Base-by-base conservation (phyloP, 345 rosid genomes). In the Psidium friedrichsthalianum region DNA sequence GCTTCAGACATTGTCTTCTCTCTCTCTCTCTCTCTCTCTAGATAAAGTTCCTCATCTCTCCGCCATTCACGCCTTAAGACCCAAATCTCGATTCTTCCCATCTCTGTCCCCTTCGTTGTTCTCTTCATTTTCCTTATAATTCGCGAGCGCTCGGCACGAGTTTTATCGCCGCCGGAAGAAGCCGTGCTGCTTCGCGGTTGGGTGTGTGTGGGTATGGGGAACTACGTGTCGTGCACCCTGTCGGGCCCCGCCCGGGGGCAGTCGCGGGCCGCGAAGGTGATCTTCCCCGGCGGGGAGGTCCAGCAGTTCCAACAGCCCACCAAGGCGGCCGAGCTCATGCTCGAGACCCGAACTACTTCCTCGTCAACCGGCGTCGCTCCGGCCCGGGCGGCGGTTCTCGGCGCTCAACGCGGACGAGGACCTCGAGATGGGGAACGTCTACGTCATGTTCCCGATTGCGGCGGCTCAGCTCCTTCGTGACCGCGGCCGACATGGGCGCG, bases 281-380 rank as follows among this genome's bases (percentile, higher is more conserved):
- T 97, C 53, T 90, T 95, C 51, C 98, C 99, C 0, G 86, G 90
- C 84, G 97, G 99, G 18, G 95, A 92, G 86, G 85, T 95, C 59
- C 90, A 89, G 87, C 91, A 89, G 24, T 86, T 97, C 59, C 85
- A 90, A 57, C 89, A 85, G 12, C 95, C 94, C 14, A 88, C 87
- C 69, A 95, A 92, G 84, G 98, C 96, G 0, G 99, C 98, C 0
- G 99, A 97, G 92, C 88, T 95, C 54, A 97, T 97, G 98, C 84
- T 97, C 29, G 99, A 97, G 88, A 91, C 89, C 98, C 99, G 0
- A 95, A 90, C 82, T 93, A 88, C 93, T 97, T 97, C 94, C 86
- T 97, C 14, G 91, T 91, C 1, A 93, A 95, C 85, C 97, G 2
- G 92, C 87, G 51, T 95, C 98, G 6, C 94, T 97, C 21, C 93